A percentile compares a stretch with the other conserved stretches of the same genome.
Evolutionary conservation across 768 basidiomycete genomes (phyloP).

Genomic region (Tylopilus felleus): DNA sequence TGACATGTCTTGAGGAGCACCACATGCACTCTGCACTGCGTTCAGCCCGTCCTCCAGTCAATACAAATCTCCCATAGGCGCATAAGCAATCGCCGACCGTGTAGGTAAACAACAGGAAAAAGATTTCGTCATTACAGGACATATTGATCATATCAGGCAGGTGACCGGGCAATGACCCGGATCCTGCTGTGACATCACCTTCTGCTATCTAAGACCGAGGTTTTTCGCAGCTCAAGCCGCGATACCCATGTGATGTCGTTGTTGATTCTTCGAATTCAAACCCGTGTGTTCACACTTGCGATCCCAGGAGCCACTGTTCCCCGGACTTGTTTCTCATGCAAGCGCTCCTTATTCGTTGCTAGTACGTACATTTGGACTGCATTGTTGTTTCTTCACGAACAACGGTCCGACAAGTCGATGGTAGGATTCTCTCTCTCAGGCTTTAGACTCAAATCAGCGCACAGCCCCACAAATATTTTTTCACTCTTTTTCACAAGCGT

Average conservation of each 20-base stretch:
- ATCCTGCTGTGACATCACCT: slow-evolving; percentile 20
- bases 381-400: neutral
- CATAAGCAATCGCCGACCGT: slow-evolving; percentile 5
- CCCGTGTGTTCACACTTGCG: slow-evolving; percentile 8
- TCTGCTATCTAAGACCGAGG: slow-evolving; percentile 20
- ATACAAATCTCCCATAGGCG: slow-evolving; percentile 1
- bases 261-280: slow-evolving; percentile 5
- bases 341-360: slow-evolving; percentile 10
- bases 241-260: slow-evolving; percentile 16
- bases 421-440: slow-evolving; percentile 24
- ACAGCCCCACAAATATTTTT: slow-evolving; percentile 6
- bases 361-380: slow-evolving; percentile 20
- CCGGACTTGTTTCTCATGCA: slow-evolving; percentile 25
- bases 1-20: slow-evolving; percentile 21
- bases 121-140: neutral
- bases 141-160: neutral
- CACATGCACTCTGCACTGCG: slow-evolving; percentile 22
- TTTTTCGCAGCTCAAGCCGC: slow-evolving; percentile 17
- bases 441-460: slow-evolving; percentile 16
- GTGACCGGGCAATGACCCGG: neutral
- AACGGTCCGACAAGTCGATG: slow-evolving; percentile 7
- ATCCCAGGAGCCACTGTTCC: slow-evolving; percentile 3
- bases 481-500: slow-evolving; percentile 26
- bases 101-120: slow-evolving; percentile 12
- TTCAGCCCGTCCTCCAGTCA: slow-evolving; percentile 6